Evolutionary conservation across 1,284 basidiomycete genomes (phyloP).

Genomic region (Sporisorium scitamineum): DNA sequence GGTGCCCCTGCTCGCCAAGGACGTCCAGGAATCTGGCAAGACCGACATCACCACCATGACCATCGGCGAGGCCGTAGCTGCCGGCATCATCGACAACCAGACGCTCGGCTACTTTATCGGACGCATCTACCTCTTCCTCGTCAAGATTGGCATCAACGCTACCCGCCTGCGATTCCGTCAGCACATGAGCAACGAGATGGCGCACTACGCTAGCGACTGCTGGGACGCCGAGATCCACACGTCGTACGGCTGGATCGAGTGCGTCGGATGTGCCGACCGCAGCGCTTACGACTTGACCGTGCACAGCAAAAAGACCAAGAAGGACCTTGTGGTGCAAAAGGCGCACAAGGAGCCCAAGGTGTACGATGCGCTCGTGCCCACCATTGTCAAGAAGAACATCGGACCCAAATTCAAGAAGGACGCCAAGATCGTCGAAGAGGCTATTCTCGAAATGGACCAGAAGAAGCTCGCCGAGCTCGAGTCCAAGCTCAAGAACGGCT

Average conservation of each 20-base stretch:
- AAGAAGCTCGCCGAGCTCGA: slow-evolving; percentile 78
- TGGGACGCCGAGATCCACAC: slow-evolving; percentile 99
- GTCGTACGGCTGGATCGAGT: slow-evolving; percentile 97
- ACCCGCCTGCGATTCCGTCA: slow-evolving; percentile 89
- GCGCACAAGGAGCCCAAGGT: slow-evolving; percentile 83
- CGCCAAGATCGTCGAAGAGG: slow-evolving; percentile 78
- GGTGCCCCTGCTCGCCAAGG: slow-evolving; percentile 83
- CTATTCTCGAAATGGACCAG: slow-evolving; percentile 79
- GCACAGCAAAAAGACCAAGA: slow-evolving; percentile 72
- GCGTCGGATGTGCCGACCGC: slow-evolving; percentile 98
- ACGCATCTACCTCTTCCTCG: slow-evolving; percentile 88
- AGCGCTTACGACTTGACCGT: slow-evolving; percentile 90
- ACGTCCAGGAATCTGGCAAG: slow-evolving; percentile 82
- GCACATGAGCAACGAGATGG: slow-evolving; percentile 98
- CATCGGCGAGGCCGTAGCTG: slow-evolving; percentile 87
- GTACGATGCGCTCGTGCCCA: slow-evolving; percentile 79
- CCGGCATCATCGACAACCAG: slow-evolving; percentile 91
- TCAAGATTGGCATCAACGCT: slow-evolving; percentile 93
- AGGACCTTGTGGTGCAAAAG: slow-evolving; percentile 82
- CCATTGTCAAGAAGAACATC: slow-evolving; percentile 88
- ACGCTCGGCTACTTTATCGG: slow-evolving; percentile 97
- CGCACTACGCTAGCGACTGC: slow-evolving; percentile 97
- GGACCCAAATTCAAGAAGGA: slow-evolving; percentile 93
- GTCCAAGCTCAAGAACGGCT: slow-evolving; percentile 78
- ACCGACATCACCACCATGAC: slow-evolving; percentile 78